Evolutionary conservation across 768 basidiomycete species (phyloP), one percentile per base, ranked within the genome.

Genomic region (Cystofilobasidium bisporidii): DNA sequence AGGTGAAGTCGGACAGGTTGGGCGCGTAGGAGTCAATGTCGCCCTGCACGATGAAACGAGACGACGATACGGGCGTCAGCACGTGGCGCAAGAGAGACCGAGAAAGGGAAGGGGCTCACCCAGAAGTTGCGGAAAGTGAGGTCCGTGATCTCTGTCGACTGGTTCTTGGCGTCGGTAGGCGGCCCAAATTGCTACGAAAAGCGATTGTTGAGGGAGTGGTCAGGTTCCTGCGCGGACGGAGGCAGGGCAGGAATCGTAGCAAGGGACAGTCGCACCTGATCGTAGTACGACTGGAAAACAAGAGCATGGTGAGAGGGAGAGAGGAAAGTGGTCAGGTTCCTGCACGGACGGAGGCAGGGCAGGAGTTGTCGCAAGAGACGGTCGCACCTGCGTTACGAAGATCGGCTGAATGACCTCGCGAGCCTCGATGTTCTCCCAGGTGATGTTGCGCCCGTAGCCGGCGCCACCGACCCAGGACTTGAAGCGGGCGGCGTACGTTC

Each of bases 81-180:
- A 3, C 3, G 41, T 3, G 14, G 41, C 41, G 41, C 15, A 43
- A 17, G 41, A 15, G 41, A 14, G 3, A 43, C 3, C 3, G 41
- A 4, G 41, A 14, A 15, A 43, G 18, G 18, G 41, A 8, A 15
- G n/a, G 12, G 14, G 18, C 41, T 14, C 15, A 43, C 41, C 38
- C 60, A 41, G 45, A 61, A 61, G 60, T 61, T 61, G 9, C 33
- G 33, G 40, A 61, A 61, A 3, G 38, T 61, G 18, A 61, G 45
- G 60, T 61, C 60, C 24, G 40, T 41, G 26, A 61, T 26, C 40
- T 61, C n/a, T 40, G 60, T 61, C 15, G 40, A 43, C 45, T 41
- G 28, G 60, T 61, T 61, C 45, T 30, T 43, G 40, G 60, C 24
- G 38, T 61, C 36, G 14, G 17, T 40, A 9, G 63, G 47, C 6